Evolutionary conservation across 2,329 filamentous ascomycete genomes (phyloP), one percentile per base, ranked within the genome.

Genomic region (Fusarium sp.): DNA sequence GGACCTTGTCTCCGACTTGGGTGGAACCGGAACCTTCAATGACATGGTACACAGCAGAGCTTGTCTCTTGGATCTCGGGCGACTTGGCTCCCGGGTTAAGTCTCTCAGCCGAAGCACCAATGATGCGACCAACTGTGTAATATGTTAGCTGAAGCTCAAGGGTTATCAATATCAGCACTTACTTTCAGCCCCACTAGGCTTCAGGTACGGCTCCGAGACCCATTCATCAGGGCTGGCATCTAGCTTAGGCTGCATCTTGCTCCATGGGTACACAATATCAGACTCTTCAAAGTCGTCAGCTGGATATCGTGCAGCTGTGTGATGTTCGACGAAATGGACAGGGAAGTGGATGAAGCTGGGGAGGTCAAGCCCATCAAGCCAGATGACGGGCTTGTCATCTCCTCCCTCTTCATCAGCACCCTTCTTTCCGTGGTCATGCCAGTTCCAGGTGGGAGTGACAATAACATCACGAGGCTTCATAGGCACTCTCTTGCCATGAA

Each of bases 341-440:
- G 85, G 86, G 19, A 85, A 84, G 70, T 85, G 84, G 3, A 80
- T 78, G 69, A 87, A 89, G 16, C 81, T 80, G 0, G 88, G 87
- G 4, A 89, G 78, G 74, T 89, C 85, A 1, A 90, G 79, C 0
- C 83, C 86, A 70, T 90, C 88, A 3, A 90, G 81, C 88, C 88
- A 90, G 52, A 90, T 86, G 78, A 89, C 85, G 0, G 87, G 86
- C 10, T 66, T 15, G 4, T 69, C 66, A 23, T 75, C 70, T 2
- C 72, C 72, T 0, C 70, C 70, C 15, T 73, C 63, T 1, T 82
- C 82, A 1, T 81, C 80, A 4, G 73, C 61, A 0, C 86, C 84
- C 52, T 89, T 86, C 60, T 89, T 89, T 6, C 88, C 88, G 60
- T 90, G 87, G 61, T 90, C 88, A 69, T 89, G 87, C 82, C 85